Base-by-base conservation (phyloP, 371 early-diverging fungal genomes). In the Mucor saturninus region DNA sequence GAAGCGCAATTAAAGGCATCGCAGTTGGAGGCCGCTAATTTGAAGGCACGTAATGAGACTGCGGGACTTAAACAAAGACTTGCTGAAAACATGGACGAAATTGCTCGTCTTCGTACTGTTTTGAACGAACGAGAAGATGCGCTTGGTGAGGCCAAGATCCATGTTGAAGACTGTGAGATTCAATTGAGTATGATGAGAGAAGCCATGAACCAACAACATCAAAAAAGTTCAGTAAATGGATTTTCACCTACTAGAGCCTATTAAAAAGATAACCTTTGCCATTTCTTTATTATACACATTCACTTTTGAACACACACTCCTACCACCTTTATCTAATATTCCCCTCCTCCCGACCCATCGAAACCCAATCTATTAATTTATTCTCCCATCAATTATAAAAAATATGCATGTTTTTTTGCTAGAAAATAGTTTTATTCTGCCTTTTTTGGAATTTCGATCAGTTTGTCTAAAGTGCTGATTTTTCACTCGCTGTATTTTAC, bases 161-260 rank as follows among this genome's bases (percentile, higher is more conserved):
- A 77, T 37, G 60, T 85, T 6, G 89, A 89, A 61, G 85, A 87
- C 49, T 69, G 79, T 30, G 86, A 89, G 62, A 84, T 89, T 9
- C 84, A 86, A 56, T 53, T 89, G 32, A 82, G 81, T 11, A 80
- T 89, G 79, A 69, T 89, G 74, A 77, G 80, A 66, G 85, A 86
- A 50, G 85, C 86, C 2, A 81, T 88, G 81, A 75, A 75, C 32
- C 83, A 86, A 58, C 58, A 58, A 14, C 58, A 58, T 3, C 58
- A 48, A 28, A 11, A 55, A 40, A 54, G 71, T 32, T 30, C 63
- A 13, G 53, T 43, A 31, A 53, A 45, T 53, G 64, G 64, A 57
- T 61, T 61, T 56, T 72, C 29, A 69, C 42, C 67, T 11, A 67
- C 67, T 30, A 49, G 58, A 46, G 67, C 66, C 14, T 66, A 66